Conservation (phyloP, 352 stramenopile species). For the Pythium myriotylum region DNA sequence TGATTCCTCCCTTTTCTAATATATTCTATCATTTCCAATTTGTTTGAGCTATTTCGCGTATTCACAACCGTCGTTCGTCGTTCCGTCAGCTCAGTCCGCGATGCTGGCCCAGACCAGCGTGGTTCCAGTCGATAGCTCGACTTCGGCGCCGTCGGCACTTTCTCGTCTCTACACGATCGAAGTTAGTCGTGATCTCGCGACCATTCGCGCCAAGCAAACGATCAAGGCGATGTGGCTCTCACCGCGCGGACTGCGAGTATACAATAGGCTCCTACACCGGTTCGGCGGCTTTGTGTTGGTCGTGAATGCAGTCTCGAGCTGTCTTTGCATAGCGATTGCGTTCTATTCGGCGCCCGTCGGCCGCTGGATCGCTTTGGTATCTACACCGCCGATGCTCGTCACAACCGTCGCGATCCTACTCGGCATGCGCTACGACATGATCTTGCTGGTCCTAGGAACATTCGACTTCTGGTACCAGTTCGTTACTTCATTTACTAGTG, state of each 20-base stretch:
- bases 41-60: too few relatives aligned
- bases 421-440: conserved; percentile 14
- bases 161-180: conserved; percentile 3
- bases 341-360: conserved; percentile 4
- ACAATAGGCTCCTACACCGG: neutral
- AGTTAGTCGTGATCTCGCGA: conserved; percentile 1
- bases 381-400: neutral
- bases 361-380: neutral
- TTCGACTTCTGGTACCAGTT: conserved; percentile 22
- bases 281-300: neutral
- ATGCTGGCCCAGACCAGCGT: too few relatives aligned
- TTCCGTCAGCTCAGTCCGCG: too few relatives aligned
- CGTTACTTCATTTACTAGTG: neutral
- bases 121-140: too few relatives aligned
- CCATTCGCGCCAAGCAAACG: conserved; percentile 1
- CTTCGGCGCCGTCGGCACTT: neutral
- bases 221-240: conserved; percentile 15
- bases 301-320: neutral
- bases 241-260: neutral
- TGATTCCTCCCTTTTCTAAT: too few relatives aligned
- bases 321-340: neutral
- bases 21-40: too few relatives aligned
- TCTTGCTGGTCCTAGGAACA: conserved; percentile 9
- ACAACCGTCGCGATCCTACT: neutral
- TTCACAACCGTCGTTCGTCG: too few relatives aligned